Evolutionary conservation across 768 basidiomycete genomes (phyloP).

Genomic region (Tulasnella sp.): DNA sequence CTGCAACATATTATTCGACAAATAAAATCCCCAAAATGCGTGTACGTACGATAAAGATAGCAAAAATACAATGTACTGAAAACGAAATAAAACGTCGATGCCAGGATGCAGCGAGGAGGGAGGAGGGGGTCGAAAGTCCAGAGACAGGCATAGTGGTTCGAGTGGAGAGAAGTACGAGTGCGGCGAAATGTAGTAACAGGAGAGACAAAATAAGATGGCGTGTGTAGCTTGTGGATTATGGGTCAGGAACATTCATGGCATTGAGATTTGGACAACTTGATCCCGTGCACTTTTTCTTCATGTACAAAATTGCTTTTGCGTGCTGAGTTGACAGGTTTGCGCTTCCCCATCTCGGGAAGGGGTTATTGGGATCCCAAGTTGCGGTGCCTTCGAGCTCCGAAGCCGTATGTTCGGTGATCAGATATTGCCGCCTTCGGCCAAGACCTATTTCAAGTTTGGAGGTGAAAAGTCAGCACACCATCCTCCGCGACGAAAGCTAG

Average conservation of each 20-base stretch:
- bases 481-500: not conserved
- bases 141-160: not conserved
- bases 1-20: conserved; percentile 8
- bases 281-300: conserved; percentile 15
- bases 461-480: not conserved
- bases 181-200: not conserved
- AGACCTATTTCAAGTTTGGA: not conserved
- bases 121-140: not conserved
- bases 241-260: conserved; percentile 5
- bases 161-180: not conserved
- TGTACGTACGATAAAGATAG: conserved; percentile 8
- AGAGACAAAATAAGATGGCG: not conserved
- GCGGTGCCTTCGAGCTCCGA: conserved; percentile 13
- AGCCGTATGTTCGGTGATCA: not conserved
- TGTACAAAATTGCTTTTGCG: conserved; percentile 20
- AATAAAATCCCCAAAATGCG: not conserved
- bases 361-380: not conserved
- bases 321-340: conserved; percentile 16
- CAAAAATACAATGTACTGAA: conserved; percentile 9
- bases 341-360: conserved; percentile 5
- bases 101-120: not conserved
- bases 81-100: not conserved
- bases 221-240: not conserved
- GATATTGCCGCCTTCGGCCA: conserved; percentile 6
- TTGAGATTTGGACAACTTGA: conserved; percentile 12